Conservation (phyloP, 257 asterid species). For the Lycium barbarum region DNA sequence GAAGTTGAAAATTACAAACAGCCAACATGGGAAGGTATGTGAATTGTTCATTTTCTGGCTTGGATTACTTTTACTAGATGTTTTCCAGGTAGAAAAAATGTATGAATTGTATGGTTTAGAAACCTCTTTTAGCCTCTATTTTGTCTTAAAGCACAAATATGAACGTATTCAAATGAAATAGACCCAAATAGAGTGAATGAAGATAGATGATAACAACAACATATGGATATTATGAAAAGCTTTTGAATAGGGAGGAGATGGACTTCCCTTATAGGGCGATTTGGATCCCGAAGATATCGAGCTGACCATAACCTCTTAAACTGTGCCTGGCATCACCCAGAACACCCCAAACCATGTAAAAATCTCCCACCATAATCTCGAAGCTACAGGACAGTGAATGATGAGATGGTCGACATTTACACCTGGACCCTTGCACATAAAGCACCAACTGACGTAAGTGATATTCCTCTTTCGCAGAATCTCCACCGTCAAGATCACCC, state of each 20-base stretch:
- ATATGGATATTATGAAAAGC: neutral
- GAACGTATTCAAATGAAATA: neutral
- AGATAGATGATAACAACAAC: constrained; percentile 14
- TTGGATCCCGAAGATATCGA: neutral
- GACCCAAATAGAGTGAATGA: neutral
- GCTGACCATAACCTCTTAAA: neutral
- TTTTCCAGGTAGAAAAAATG: constrained; percentile 5
- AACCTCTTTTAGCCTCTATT: neutral
- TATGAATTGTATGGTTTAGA: neutral
- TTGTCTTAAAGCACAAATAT: neutral
- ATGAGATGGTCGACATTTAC: neutral
- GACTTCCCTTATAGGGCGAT: neutral
- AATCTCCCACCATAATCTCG: constrained; percentile 2
- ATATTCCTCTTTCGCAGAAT: neutral
- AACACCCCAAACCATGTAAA: constrained; percentile 17
- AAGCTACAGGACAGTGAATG: neutral
- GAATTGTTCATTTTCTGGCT: constrained; percentile 13
- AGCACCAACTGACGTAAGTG: neutral
- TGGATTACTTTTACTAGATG: neutral
- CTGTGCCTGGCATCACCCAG: neutral
- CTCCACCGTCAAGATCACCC: neutral
- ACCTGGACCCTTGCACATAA: neutral
- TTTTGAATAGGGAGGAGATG: neutral
- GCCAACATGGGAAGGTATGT: constrained; percentile 92
- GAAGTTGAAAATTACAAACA: constrained; percentile 77